Base-by-base conservation (phyloP, 176 grass and related monocot species). In the Ampelocalamus luodianensis region DNA sequence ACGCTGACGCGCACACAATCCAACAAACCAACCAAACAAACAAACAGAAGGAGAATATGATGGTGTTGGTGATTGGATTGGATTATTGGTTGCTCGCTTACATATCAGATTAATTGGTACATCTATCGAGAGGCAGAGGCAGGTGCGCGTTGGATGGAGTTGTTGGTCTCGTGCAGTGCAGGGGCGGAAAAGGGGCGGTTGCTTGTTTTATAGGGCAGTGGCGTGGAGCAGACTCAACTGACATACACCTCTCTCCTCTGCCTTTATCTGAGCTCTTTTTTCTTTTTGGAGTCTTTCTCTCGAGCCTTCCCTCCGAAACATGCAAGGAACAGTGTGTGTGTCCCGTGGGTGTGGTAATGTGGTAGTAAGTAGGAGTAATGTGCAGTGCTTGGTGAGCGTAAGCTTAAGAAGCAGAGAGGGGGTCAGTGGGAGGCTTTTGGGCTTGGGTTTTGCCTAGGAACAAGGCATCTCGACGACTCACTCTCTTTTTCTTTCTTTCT, bases 181-280 rank as follows among this genome's bases (percentile, higher is more conserved):
- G 40, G 68, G 86, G 71, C 68, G 77, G 10, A 72, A 83, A 59
- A 79, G 24, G 44, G 36, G 77, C 48, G 38, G 78, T 79, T 83
- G 89, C 68, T 38, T 66, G 74, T 85, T 85, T 92, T 90, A 90
- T 88, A 90, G 82, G 71, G 29, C 64, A 48, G 65, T 93, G 70
- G 85, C 93, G 96, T 98, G 89, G 87, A 61, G 34, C 0, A 71
- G 76, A 93, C 96, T 93, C 92, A 87, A 84, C 60, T 62, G 13
- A 53, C 39, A 27, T 69, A 6, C 50, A 53, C 8, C 27, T 32
- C 36, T 64, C 61, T 13, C 9, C 40, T 10, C 51, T 0, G 8
- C 15, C 13, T 13, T 58, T 11, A 44, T 17, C 39, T 24, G 22
- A 7, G 32, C 65, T 22, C 14, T 44, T 10, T 44, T 44, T 45